phyloP scores from a whole-genome alignment of 2,329 filamentous ascomycete species.

The Herpomyces periplanetae region DNA sequence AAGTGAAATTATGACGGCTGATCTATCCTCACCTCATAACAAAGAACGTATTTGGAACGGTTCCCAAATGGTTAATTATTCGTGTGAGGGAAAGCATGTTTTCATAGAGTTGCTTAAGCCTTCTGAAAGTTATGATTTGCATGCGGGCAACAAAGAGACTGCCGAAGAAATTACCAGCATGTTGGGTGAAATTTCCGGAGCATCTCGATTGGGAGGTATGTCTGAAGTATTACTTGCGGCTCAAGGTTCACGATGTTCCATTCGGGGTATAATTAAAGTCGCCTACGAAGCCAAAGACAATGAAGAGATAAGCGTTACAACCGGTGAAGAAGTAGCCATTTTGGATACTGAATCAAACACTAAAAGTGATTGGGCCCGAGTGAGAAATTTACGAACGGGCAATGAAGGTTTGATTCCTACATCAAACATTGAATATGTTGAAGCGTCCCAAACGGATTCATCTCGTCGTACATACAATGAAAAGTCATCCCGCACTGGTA shows the following conservation, averaged over 20 bases:
- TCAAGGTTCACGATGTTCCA: too few relatives aligned
- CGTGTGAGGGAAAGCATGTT: constrained; percentile 84
- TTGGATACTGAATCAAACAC: constrained; percentile 60
- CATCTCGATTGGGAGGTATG: constrained; percentile 30
- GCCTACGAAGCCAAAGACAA: constrained; percentile 90
- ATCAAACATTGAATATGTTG: constrained; percentile 91
- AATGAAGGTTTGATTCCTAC: constrained; percentile 85
- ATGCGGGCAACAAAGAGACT: constrained; percentile 85
- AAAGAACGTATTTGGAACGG: constrained; percentile 70
- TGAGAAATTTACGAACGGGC: constrained; percentile 52
- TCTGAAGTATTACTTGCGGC: constrained; percentile 56
- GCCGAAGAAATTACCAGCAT: constrained; percentile 65
- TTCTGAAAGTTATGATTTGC: constrained; percentile 80
- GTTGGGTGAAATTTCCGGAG: constrained; percentile 58
- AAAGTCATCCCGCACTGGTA: too few relatives aligned
- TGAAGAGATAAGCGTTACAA: constrained; percentile 67
- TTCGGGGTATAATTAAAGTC: constrained; percentile 55
- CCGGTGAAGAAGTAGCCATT: constrained; percentile 62
- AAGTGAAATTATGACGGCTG: constrained; percentile 57
- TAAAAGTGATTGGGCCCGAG: constrained; percentile 94
- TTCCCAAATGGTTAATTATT: constrained; percentile 85
- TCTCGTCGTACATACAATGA: too few relatives aligned
- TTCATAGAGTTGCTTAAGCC: constrained; percentile 72
- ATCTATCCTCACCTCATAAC: constrained; percentile 43
- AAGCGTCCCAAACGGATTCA: too few relatives aligned